phyloP scores from a whole-genome alignment of 495 filamentous ascomycete species.

The Hypoxylon perforatum region DNA sequence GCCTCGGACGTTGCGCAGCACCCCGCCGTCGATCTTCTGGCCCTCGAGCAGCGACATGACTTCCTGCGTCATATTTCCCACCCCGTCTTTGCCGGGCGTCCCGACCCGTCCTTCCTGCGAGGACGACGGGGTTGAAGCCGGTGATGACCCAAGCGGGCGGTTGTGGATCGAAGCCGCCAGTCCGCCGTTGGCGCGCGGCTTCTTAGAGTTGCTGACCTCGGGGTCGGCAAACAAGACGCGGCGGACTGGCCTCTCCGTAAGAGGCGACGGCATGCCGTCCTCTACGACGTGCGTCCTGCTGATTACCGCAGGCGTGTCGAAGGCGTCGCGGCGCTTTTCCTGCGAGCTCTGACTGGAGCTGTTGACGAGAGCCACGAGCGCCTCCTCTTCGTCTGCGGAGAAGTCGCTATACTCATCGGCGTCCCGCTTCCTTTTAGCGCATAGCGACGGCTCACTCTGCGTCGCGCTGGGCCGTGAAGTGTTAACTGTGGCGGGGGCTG shows the following conservation, averaged over 20 bases:
- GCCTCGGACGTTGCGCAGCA: conserved; percentile 55
- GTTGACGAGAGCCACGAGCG: conserved; percentile 27
- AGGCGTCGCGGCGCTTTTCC: conserved; percentile 19
- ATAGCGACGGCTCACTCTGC: conserved; percentile 6
- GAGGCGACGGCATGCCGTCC: conserved; percentile 42
- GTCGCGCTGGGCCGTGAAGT: not conserved
- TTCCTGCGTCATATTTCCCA: conserved; percentile 58
- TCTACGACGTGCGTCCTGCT: conserved; percentile 6
- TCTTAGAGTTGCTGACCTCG: conserved; percentile 11
- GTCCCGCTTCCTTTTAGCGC: conserved; percentile 35
- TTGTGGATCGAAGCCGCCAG: conserved; percentile 2
- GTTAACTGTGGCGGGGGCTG: not conserved
- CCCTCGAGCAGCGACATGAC: conserved; percentile 63
- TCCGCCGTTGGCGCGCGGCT: conserved; percentile 17
- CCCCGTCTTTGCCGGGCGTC: not conserved
- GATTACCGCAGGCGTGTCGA: conserved; percentile 22
- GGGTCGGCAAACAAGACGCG: conserved; percentile 37
- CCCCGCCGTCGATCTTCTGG: conserved; percentile 55
- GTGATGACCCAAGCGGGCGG: not conserved
- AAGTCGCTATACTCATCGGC: conserved; percentile 40
- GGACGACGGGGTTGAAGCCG: conserved; percentile 11
- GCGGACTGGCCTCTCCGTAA: conserved; percentile 37
- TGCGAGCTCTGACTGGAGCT: conserved; percentile 20
- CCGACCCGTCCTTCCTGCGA: not conserved
- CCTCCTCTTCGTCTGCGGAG: conserved; percentile 37